Evolutionary conservation across 176 grass and related monocot species (phyloP).

Genomic region (Triticum turgidum): DNA sequence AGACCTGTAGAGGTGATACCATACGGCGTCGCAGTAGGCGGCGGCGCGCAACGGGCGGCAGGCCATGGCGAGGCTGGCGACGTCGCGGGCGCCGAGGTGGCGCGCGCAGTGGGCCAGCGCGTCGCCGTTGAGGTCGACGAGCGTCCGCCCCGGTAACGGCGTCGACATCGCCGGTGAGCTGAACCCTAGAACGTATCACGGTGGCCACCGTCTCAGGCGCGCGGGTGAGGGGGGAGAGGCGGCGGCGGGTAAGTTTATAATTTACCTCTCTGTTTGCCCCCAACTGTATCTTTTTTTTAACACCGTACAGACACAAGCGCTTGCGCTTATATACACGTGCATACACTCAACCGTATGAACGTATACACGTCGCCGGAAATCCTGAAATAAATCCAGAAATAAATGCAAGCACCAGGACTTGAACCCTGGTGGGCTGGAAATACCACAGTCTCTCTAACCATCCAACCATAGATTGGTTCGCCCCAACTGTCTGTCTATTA

Average conservation of each 20-base stretch:
- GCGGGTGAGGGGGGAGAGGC: neutral
- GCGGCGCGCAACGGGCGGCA: conserved; percentile 57
- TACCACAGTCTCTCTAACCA: no score
- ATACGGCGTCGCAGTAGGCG: conserved; percentile 69
- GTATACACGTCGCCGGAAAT: no score
- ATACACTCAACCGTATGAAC: no score
- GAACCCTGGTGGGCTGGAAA: no score
- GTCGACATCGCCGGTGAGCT: conserved; percentile 26
- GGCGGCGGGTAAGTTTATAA: neutral
- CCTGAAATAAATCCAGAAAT: no score
- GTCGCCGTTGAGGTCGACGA: conserved; percentile 66
- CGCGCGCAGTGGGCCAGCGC: conserved; percentile 61
- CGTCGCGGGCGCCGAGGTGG: conserved; percentile 52
- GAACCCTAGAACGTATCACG: neutral
- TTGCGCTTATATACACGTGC: no score
- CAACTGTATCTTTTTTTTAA: no score
- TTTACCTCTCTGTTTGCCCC: neutral
- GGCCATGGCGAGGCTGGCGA: conserved; percentile 63
- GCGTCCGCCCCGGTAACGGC: conserved; percentile 30
- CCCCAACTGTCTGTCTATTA: no score
- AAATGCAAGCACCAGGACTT: no score
- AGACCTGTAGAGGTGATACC: conserved; percentile 74
- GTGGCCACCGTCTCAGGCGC: neutral
- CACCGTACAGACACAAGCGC: no score
- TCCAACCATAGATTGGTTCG: no score